Evolutionary conservation across 192 early-diverging fungal species (phyloP), one percentile per base, ranked within the genome.

Genomic region (Gamsiella multidivaricata): DNA sequence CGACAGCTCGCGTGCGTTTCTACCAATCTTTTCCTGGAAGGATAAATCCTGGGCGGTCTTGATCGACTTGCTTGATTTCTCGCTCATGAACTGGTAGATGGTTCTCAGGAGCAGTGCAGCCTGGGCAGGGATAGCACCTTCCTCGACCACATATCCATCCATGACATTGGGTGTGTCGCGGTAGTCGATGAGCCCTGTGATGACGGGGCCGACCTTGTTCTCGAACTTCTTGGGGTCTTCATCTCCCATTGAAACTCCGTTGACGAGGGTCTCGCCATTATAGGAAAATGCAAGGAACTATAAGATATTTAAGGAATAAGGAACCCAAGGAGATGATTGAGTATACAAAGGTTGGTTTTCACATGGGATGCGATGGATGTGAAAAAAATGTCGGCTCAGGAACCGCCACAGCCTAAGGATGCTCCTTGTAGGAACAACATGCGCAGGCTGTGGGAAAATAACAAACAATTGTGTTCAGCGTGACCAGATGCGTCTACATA

Each of bases 71-170:
- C 23, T 56, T 4, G 55, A 68, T 29, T 51, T 23, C 6, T 63
- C 55, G 50, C 41, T 60, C 62, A 80, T 71, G 36, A 59, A 61
- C 20, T 76, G 73, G 37, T 67, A 69, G 25, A 74, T 63, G 15
- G 57, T 25, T 8, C 57, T 60, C 11, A 75, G 39, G 29, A 74
- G 10, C 3, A 47, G 28, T 5, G 69, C 75, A 0, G 69, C 46
- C 45, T 80, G 72, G 7, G 59, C 20, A n/a, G 83, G 83, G 50
- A 71, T 57, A 2, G 53, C 75, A 26, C 83, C 83, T 50, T 84
- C 83, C 66, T 84, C 80, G 8, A 84, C 80, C 1, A 84, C 83
- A 57, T 73, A 84, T 25, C 83, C 83, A 31, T 84, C 70, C 54
- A 81, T 65, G 11, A 80, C 83, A 53, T 82, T 65, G 2, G 59